Percentiles rank a stretch among this genome's conserved stretches.
These are phyloP conservation scores for Leptographium flavum DNA, from an alignment of 2,329 filamentous ascomycete genomes.

Conservation along the genomic window DNA sequence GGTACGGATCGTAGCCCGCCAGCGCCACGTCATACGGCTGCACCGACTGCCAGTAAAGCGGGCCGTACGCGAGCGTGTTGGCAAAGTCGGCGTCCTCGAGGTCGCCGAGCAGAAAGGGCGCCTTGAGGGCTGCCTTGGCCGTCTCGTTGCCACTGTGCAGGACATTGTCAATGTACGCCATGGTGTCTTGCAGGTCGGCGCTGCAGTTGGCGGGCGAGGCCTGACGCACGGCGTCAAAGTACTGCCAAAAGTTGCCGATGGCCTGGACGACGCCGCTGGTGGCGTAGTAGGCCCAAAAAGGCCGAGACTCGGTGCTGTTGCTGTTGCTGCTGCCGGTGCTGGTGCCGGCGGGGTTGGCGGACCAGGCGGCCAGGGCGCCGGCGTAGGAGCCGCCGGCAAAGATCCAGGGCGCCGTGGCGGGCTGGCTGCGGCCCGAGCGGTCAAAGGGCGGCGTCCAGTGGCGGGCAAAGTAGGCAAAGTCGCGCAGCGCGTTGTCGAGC, in stretches of 20 bases:
- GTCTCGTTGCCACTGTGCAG: constrained; percentile 21
- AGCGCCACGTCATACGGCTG: constrained; percentile 22
- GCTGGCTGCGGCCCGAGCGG: constrained; percentile 23
- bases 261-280: constrained; percentile 40
- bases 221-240: constrained; percentile 27
- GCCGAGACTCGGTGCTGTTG: background rate
- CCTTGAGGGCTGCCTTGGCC: constrained; percentile 30
- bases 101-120: constrained; percentile 30
- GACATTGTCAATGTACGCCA: constrained; percentile 35
- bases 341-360: background rate
- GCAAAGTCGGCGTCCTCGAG: constrained; percentile 31
- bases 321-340: background rate
- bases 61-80: constrained; percentile 34
- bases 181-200: constrained; percentile 30
- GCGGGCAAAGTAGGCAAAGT: constrained; percentile 26
- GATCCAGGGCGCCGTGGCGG: constrained; percentile 38
- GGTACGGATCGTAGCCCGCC: constrained; percentile 25
- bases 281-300: constrained; percentile 41
- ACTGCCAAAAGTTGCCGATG: constrained; percentile 37
- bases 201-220: constrained; percentile 43
- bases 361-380: constrained; percentile 32
- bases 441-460: constrained; percentile 37
- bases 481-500: constrained; percentile 25
- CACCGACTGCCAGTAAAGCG: constrained; percentile 38
- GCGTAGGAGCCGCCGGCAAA: constrained; percentile 39